Evolutionary conservation across 192 early-diverging fungal species (phyloP).

Genomic region (Backusella westeae): DNA sequence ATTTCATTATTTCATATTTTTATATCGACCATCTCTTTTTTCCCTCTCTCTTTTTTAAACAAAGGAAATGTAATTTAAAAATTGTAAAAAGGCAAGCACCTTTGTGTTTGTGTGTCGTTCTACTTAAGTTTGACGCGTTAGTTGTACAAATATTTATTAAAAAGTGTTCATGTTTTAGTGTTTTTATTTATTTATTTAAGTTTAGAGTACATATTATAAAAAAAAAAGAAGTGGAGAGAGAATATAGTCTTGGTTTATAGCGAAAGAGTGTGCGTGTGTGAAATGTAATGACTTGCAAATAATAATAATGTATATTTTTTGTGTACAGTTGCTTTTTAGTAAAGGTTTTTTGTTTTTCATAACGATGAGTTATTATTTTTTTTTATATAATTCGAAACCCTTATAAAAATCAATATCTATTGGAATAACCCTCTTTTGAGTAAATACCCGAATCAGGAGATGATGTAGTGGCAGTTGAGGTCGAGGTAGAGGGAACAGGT

Average conservation of each 20-base stretch:
- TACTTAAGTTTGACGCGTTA: neutral
- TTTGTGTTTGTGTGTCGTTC: too few relatives aligned
- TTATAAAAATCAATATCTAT: neutral
- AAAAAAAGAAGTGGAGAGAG: neutral
- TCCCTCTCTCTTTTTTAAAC: too few relatives aligned
- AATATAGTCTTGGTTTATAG: neutral
- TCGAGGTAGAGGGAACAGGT: conserved; percentile 37
- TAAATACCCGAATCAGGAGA: conserved; percentile 38
- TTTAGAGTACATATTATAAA: neutral
- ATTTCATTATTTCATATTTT: too few relatives aligned
- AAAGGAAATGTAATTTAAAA: too few relatives aligned
- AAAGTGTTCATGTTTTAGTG: neutral
- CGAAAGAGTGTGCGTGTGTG: neutral
- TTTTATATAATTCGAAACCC: neutral
- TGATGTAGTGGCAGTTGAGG: conserved; percentile 29
- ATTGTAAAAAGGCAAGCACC: too few relatives aligned
- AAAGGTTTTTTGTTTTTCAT: neutral
- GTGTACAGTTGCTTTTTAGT: neutral
- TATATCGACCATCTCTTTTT: too few relatives aligned
- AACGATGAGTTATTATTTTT: neutral
- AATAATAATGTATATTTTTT: neutral
- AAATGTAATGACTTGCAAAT: neutral
- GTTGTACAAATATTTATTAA: neutral
- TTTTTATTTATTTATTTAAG: neutral
- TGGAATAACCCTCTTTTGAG: neutral